Evolutionary conservation across 306 rosid genomes (phyloP), one percentile per base, ranked within the genome.

Genomic region (Dalbergia cultrata): DNA sequence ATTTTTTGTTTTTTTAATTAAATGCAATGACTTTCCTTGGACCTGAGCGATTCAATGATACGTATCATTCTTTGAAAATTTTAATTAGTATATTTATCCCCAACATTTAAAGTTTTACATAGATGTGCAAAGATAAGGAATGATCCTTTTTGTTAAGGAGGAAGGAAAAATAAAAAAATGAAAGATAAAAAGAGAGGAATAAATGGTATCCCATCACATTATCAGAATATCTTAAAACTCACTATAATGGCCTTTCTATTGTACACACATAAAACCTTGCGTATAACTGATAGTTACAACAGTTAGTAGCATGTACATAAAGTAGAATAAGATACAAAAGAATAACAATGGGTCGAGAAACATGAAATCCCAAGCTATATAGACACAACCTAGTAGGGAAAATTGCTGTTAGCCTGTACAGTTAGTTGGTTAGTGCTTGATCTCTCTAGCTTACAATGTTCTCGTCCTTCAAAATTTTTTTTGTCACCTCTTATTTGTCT

Each of bases 401-500:
- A 72, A 74, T 72, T 47, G 61, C 73, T 75, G 92, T 86, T 80
- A 84, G 85, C 66, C 88, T 82, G 44, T 86, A 84, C 86, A 84
- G 68, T 76, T 44, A 54, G 60, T 63, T 43, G 60, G 86, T 80
- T 58, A 81, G 84, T 80, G 66, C 64, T 53, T 80, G 59, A 33
- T 72, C 82, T 76, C 59, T 86, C 74, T 82, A 3, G 72, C 58
- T 44, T 47, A 62, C 13, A 54, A 0, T 19, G 19, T 17, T 33
- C 54, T 45, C 44, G 47, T 77, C 67, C 71, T 60, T 17, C n/a
- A 9, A 44, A 53, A 31, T 26, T 31, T 17, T 50, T 89, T 26
- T 31, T 17, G 57, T 89, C 89, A 93, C 59, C 86, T 84, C 86
- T 86, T 91, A 88, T 68, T 88, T 49, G 77, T 84, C 87, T 89